Percentiles rank a stretch among this genome's conserved stretches.
These are phyloP conservation scores for Stenogyne calaminthoides DNA, from an alignment of 305 asterid genomes.

Conservation along the genomic window DNA sequence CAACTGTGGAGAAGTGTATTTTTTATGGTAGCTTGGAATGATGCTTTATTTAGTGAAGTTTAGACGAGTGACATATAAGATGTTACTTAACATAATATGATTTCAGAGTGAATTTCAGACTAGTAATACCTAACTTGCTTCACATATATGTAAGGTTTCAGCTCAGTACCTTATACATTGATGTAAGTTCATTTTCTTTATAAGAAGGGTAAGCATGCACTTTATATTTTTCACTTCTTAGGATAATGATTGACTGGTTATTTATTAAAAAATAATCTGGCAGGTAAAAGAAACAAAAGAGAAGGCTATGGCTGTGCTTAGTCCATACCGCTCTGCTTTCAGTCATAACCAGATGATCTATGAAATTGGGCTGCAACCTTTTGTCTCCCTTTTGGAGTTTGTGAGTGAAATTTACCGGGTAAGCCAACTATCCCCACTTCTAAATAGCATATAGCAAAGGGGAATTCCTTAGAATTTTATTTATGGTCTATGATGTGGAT, in stretches of 20 bases:
- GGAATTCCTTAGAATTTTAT: not conserved
- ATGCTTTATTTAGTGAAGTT: too few species aligned
- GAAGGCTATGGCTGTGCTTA: conserved; percentile 79
- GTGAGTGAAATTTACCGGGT: conserved; percentile 97
- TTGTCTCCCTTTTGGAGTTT: conserved; percentile 89
- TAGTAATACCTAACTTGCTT: conserved; percentile 2
- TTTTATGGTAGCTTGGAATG: too few species aligned
- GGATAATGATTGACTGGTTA: conserved; percentile 1
- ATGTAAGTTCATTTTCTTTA: conserved; percentile 9
- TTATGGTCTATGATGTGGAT: conserved; percentile 23
- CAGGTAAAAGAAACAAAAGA: conserved; percentile 95
- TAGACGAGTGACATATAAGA: too few species aligned
- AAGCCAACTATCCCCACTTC: conserved; percentile 27
- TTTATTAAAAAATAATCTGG: conserved; percentile 25
- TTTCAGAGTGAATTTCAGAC: not conserved
- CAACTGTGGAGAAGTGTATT: too few species aligned
- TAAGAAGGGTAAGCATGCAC: conserved; percentile 2
- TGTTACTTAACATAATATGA: too few species aligned
- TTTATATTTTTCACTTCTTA: conserved; percentile 17
- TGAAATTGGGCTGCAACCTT: conserved; percentile 62
- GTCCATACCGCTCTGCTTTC: conserved; percentile 59
- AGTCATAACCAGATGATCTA: conserved; percentile 53
- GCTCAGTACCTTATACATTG: conserved; percentile 9
- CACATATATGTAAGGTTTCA: conserved; percentile 14
- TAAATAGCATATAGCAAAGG: not conserved